phyloP scores from a whole-genome alignment of 2,329 filamentous ascomycete species.

The Colletotrichum sp. region DNA sequence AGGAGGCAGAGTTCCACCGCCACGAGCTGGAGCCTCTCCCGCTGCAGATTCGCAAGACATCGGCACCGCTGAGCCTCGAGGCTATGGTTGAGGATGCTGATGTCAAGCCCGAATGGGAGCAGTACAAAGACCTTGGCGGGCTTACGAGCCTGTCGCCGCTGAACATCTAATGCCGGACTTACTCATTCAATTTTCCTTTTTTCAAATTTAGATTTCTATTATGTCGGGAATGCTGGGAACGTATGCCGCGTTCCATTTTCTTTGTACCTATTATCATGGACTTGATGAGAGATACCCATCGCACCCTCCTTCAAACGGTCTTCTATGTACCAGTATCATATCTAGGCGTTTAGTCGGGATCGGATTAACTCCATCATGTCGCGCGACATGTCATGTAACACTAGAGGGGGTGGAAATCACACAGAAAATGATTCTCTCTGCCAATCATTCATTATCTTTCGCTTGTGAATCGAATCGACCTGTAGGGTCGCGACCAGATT shows the following conservation, averaged over 20 bases:
- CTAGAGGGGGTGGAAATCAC: background rate
- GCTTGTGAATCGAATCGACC: background rate
- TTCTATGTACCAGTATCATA: background rate
- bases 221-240: background rate
- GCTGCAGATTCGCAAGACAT: conserved; percentile 23
- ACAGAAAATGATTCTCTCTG: background rate
- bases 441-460: background rate
- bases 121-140: conserved; percentile 51
- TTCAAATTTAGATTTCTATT: background rate
- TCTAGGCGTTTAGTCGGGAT: background rate
- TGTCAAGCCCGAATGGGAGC: conserved; percentile 46
- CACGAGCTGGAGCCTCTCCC: conserved; percentile 20
- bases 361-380: background rate
- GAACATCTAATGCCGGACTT: background rate
- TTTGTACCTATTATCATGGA: conserved; percentile 12
- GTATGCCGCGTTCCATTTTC: background rate
- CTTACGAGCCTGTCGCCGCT: conserved; percentile 31
- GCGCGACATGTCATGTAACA: background rate
- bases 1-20: conserved; percentile 16
- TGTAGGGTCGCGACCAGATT: background rate
- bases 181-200: background rate
- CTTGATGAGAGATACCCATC: conserved; percentile 19
- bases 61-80: conserved; percentile 10
- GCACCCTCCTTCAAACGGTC: conserved; percentile 6
- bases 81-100: conserved; percentile 20